Percentiles rank a stretch among this genome's conserved stretches.
Conservation (phyloP, 768 basidiomycete genomes). For the Calocybe cyanea region DNA sequence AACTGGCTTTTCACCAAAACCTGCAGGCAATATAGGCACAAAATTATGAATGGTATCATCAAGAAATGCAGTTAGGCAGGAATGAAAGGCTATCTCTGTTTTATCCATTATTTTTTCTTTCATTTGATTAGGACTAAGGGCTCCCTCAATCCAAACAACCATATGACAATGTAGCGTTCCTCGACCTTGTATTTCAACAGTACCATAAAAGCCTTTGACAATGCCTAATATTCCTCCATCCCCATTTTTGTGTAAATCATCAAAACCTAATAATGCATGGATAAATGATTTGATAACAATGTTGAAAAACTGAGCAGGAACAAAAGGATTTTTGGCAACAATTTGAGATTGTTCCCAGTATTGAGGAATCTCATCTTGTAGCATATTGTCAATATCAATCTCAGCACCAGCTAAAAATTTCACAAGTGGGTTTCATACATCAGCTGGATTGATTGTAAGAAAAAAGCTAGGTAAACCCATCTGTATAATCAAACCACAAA, state of each 20-base stretch:
- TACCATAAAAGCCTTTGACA: slow-evolving; percentile 34
- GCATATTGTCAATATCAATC: slow-evolving; percentile 30
- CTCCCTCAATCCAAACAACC: slow-evolving; percentile 33
- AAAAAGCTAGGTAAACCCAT: slow-evolving; percentile 38
- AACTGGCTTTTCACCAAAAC: not conserved
- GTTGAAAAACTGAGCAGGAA: slow-evolving; percentile 40
- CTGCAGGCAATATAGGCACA: not conserved
- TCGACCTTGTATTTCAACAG: slow-evolving; percentile 28
- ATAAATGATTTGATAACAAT: slow-evolving; percentile 35
- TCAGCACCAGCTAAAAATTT: slow-evolving; percentile 33
- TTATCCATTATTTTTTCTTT: slow-evolving; percentile 12
- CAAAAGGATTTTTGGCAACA: slow-evolving; percentile 35
- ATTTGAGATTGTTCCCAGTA: slow-evolving; percentile 29
- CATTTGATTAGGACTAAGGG: slow-evolving; percentile 21
- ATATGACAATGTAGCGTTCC: slow-evolving; percentile 37
- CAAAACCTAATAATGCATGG: slow-evolving; percentile 21
- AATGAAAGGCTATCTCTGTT: slow-evolving; percentile 10
- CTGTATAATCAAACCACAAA: slow-evolving; percentile 27
- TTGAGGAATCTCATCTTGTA: slow-evolving; percentile 21
- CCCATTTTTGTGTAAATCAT: not conserved
- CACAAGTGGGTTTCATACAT: slow-evolving; percentile 38
- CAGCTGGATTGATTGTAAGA: slow-evolving; percentile 45
- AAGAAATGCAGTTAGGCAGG: slow-evolving; percentile 18
- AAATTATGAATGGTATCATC: slow-evolving; percentile 19
- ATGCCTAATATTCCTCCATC: slow-evolving; percentile 29